Evolutionary conservation across 768 basidiomycete species (phyloP).

Genomic region (Boletus barrowsii): DNA sequence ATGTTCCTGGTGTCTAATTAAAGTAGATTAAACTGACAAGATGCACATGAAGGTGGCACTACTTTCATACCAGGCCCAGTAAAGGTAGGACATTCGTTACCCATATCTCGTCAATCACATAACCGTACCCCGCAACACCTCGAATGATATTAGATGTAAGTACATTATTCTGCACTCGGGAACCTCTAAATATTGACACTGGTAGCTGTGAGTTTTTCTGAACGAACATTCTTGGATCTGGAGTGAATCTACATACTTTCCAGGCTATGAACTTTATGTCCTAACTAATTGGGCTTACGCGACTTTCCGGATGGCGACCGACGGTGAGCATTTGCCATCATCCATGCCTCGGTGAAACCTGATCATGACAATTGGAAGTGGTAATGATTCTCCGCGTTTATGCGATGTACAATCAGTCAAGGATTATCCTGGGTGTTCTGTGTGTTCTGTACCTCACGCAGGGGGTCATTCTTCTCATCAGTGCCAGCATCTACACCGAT

Average conservation of each 20-base stretch:
- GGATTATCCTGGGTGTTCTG: no score
- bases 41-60: not conserved
- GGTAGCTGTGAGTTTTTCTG: not conserved
- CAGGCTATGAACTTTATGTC: not conserved
- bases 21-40: not conserved
- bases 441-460: no score
- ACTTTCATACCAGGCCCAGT: not conserved
- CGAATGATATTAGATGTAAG: not conserved
- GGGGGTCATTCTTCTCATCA: no score
- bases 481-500: no score
- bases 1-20: not conserved
- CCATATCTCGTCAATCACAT: no score
- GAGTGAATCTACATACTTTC: not conserved
- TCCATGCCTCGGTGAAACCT: no score
- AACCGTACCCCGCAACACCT: not conserved
- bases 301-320: not conserved
- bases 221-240: not conserved
- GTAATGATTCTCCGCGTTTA: no score
- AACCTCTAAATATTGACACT: not conserved
- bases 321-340: no score
- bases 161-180: not conserved
- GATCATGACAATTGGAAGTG: no score
- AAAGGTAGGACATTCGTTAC: not conserved
- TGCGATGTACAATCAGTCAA: no score
- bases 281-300: not conserved